Conservation (phyloP, 2,329 filamentous ascomycete species). For the Sporothrix brasiliensis region DNA sequence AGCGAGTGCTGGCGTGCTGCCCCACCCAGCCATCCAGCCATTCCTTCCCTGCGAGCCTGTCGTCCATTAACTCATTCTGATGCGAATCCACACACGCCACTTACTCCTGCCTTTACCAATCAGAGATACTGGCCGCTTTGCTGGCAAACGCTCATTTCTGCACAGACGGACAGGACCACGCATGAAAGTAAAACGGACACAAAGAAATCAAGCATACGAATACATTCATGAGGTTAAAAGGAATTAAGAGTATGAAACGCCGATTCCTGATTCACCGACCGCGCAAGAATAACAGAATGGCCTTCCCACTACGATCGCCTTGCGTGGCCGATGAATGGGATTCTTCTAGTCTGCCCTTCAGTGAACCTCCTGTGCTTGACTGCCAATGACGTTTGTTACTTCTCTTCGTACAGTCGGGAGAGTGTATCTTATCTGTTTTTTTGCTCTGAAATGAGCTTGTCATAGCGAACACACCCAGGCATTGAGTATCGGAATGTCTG, state of each 20-base stretch:
- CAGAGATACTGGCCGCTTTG: conserved; percentile 25
- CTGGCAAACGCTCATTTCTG: conserved; percentile 28
- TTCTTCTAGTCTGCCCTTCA: not conserved
- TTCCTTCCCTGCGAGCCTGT: conserved; percentile 24
- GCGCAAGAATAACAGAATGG: not conserved
- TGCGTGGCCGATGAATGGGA: not conserved
- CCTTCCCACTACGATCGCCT: not conserved
- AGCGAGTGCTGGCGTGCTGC: conserved; percentile 24
- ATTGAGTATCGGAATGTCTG: not conserved
- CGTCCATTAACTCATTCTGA: conserved; percentile 19
- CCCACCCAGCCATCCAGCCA: conserved; percentile 26
- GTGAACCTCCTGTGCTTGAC: not conserved
- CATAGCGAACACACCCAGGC: not conserved
- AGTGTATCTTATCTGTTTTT: too few relatives aligned
- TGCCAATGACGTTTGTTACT: not conserved
- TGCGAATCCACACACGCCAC: conserved; percentile 12
- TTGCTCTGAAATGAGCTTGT: not conserved
- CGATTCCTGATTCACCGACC: not conserved
- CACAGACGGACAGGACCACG: conserved; percentile 15
- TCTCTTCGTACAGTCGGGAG: not conserved
- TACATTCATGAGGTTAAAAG: not conserved
- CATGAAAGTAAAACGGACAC: not conserved
- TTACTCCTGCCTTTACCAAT: conserved; percentile 30
- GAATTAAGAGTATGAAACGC: not conserved
- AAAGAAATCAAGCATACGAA: not conserved